These are phyloP conservation scores for Pinus albicaulis DNA, from an alignment of 75 land plant species.

Conservation along the genomic window DNA sequence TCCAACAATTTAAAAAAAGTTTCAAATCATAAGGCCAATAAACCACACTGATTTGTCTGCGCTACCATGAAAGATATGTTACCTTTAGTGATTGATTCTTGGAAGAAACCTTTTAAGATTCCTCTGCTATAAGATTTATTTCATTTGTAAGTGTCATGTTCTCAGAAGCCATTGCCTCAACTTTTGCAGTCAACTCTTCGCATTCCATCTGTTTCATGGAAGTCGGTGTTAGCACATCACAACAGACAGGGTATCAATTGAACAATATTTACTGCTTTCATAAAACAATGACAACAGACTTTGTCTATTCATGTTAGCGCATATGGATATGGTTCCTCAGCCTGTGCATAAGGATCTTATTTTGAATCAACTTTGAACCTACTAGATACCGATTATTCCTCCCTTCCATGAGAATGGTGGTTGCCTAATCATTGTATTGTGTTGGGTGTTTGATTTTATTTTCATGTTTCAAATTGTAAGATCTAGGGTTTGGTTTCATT, in stretches of 20 bases:
- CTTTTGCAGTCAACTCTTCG: conserved; percentile 18
- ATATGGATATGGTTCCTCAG: too few relatives aligned
- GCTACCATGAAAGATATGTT: conserved; percentile 1
- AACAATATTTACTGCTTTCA: too few relatives aligned
- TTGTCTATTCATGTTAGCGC: too few relatives aligned
- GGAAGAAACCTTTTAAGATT: conserved; percentile 12
- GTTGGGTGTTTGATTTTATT: too few relatives aligned
- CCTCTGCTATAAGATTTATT: conserved; percentile 10
- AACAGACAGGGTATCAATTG: not conserved
- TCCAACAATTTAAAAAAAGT: not conserved
- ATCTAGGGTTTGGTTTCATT: too few relatives aligned
- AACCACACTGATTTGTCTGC: not conserved
- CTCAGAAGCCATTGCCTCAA: conserved; percentile 18
- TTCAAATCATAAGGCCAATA: not conserved
- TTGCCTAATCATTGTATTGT: too few relatives aligned
- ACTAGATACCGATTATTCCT: too few relatives aligned
- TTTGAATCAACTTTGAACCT: too few relatives aligned
- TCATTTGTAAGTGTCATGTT: conserved; percentile 18
- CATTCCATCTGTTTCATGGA: conserved; percentile 22
- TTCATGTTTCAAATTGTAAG: too few relatives aligned
- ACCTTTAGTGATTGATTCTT: conserved; percentile 15
- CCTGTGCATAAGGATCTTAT: too few relatives aligned
- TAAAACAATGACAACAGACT: too few relatives aligned
- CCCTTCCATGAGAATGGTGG: too few relatives aligned
- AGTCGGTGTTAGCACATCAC: conserved; percentile 1